Conservation (phyloP, 2,329 filamentous ascomycete genomes). For the Colletotrichum somersetense region DNA sequence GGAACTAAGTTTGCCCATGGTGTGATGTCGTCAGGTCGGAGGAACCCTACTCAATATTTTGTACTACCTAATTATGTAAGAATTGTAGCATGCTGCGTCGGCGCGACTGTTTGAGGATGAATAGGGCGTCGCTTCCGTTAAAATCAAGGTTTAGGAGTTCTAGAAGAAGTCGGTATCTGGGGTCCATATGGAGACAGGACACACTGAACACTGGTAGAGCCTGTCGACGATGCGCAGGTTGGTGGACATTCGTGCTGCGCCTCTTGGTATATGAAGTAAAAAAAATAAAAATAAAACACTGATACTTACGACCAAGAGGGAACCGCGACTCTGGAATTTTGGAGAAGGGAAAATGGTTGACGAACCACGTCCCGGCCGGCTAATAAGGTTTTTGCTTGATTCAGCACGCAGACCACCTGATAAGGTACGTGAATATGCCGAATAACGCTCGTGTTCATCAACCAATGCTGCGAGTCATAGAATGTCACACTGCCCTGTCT, state of each 20-base stretch:
- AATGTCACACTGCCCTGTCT: neutral
- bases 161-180: neutral
- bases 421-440: neutral
- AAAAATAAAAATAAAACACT: too few species aligned
- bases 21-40: conserved; percentile 27
- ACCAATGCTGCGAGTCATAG: conserved; percentile 4
- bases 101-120: conserved; percentile 4
- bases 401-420: neutral
- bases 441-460: neutral
- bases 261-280: neutral
- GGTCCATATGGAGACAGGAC: neutral
- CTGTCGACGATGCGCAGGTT: neutral
- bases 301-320: neutral
- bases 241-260: neutral
- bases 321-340: neutral
- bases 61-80: too few species aligned
- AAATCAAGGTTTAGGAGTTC: neutral
- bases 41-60: too few species aligned
- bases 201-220: neutral
- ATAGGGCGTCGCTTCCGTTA: neutral
- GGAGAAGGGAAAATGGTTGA: neutral
- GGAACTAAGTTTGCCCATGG: conserved; percentile 34
- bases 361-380: too few species aligned
- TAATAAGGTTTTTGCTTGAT: neutral
- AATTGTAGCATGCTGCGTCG: neutral